A percentile compares a stretch with the other conserved stretches of the same genome.
Evolutionary conservation across 352 stramenopile genomes (phyloP).

Genomic region (Pythium oligandrum): DNA sequence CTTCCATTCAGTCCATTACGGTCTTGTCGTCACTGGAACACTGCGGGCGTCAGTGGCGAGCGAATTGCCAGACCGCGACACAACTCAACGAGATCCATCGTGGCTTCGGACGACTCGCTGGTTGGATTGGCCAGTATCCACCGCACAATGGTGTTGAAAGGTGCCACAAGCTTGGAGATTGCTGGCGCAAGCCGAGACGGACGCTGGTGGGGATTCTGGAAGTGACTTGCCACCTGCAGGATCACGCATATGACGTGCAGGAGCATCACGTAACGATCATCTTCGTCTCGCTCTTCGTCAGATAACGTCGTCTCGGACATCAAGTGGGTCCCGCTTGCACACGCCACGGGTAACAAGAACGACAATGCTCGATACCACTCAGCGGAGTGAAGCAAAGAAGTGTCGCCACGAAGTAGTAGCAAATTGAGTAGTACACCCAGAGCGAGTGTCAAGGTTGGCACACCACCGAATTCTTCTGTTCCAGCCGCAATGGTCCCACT

Average conservation of each 20-base stretch:
- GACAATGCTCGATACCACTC: constrained; percentile 72
- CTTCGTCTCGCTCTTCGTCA: constrained; percentile 51
- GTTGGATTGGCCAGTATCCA: constrained; percentile 64
- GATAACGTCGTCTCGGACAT: constrained; percentile 38
- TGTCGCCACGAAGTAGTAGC: constrained; percentile 54
- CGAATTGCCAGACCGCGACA: constrained; percentile 56
- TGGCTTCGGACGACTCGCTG: constrained; percentile 40
- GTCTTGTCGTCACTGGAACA: too few species aligned
- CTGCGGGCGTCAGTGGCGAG: constrained; percentile 26
- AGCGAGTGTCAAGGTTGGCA: constrained; percentile 69
- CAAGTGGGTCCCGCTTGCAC: constrained; percentile 50
- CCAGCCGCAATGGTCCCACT: constrained; percentile 51
- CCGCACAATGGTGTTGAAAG: constrained; percentile 44
- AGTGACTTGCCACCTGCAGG: constrained; percentile 60
- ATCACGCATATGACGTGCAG: constrained; percentile 68
- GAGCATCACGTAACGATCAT: constrained; percentile 77
- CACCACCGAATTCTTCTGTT: constrained; percentile 35
- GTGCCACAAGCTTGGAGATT: constrained; percentile 40
- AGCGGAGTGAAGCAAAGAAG: constrained; percentile 36
- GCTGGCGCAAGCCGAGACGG: constrained; percentile 30
- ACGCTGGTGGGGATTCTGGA: constrained; percentile 37
- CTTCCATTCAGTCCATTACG: too few species aligned
- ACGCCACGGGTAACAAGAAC: constrained; percentile 73
- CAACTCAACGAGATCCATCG: constrained; percentile 66
- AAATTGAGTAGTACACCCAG: constrained; percentile 80